Evolutionary conservation across 1,284 basidiomycete species (phyloP).

Genomic region (Ustilago shanxiensis): DNA sequence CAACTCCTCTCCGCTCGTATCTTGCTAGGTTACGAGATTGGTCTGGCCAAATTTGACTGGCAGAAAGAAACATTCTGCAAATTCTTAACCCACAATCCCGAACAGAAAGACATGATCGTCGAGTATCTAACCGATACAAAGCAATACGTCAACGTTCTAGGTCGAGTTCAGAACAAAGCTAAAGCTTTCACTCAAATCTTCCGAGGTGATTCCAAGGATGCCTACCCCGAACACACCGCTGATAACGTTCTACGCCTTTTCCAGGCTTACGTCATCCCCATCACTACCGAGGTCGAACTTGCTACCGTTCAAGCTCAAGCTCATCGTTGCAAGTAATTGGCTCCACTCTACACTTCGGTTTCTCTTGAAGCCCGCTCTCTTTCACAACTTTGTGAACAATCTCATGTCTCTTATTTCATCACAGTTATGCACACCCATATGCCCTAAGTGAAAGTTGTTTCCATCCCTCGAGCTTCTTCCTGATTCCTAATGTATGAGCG

Average conservation of each 20-base stretch:
- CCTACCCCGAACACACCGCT: neutral
- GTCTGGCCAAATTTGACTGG: constrained; percentile 16
- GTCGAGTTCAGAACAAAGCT: constrained; percentile 17
- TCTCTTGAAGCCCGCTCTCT: no score
- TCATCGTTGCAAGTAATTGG: constrained; percentile 7
- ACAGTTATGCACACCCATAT: neutral
- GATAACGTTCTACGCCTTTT: constrained; percentile 24
- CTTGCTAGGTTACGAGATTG: constrained; percentile 22
- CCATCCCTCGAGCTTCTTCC: neutral
- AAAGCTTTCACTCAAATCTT: constrained; percentile 2
- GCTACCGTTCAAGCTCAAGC: constrained; percentile 5
- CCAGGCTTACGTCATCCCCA: constrained; percentile 42
- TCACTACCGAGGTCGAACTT: constrained; percentile 28
- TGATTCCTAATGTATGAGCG: neutral
- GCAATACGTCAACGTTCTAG: constrained; percentile 18
- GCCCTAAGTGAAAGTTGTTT: neutral
- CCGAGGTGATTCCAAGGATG: neutral
- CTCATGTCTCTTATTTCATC: neutral
- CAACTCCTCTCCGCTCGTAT: constrained; percentile 11
- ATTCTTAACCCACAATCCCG: neutral
- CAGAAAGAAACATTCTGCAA: constrained; percentile 7
- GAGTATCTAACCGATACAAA: constrained; percentile 1
- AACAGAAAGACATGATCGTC: neutral
- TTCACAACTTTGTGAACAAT: neutral
- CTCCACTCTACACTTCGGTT: neutral